Conservation (phyloP, 345 rosid species). For the Citrus unshiu region DNA sequence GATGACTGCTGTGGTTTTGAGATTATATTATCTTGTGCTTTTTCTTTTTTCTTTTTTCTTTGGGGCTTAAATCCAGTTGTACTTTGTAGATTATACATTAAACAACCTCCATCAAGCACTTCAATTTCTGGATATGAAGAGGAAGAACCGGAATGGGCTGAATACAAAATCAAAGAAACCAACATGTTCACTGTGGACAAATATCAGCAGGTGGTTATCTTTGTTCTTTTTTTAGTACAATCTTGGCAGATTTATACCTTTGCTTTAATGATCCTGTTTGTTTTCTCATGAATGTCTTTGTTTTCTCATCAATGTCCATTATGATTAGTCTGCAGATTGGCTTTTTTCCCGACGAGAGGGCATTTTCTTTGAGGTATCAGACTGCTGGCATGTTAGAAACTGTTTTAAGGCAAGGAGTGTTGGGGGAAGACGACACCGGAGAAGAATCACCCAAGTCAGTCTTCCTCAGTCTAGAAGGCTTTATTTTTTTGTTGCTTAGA, state of each 20-base stretch:
- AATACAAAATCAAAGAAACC: constrained; percentile 88
- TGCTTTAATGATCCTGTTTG: constrained; percentile 8
- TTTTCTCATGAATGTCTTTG: constrained; percentile 41
- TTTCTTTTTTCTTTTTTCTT: not conserved
- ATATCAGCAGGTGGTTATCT: constrained; percentile 72
- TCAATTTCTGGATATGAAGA: constrained; percentile 51
- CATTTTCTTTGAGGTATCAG: constrained; percentile 79
- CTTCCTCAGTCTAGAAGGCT: not conserved
- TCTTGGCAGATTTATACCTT: not conserved
- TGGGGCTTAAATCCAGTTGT: not conserved
- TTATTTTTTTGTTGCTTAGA: not conserved
- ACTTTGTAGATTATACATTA: constrained; percentile 64
- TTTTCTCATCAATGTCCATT: constrained; percentile 42
- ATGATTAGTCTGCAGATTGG: constrained; percentile 89
- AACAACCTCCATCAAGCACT: constrained; percentile 60
- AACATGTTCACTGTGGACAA: constrained; percentile 91
- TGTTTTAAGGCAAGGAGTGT: constrained; percentile 80
- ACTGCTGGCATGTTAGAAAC: constrained; percentile 90
- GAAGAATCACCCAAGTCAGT: constrained; percentile 87
- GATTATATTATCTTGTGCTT: not conserved
- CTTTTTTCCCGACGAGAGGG: constrained; percentile 72
- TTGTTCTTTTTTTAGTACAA: not conserved
- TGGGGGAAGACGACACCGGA: constrained; percentile 95
- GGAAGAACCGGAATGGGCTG: constrained; percentile 84
- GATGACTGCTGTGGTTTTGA: not conserved